phyloP scores from a whole-genome alignment of 495 filamentous ascomycete species.

The Jackrogersella minutella region DNA sequence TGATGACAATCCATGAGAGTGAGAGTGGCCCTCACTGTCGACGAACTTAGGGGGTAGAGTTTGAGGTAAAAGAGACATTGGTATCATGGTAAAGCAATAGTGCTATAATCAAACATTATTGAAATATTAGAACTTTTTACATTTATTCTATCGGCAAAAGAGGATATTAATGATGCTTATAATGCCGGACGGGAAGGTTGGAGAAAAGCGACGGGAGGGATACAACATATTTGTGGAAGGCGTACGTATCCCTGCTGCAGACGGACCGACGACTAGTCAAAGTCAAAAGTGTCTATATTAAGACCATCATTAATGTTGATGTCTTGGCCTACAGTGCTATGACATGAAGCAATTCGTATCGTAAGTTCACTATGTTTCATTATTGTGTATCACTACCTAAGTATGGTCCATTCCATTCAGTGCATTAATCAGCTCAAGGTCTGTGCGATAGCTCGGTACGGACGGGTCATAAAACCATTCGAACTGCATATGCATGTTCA shows the following conservation, averaged over 20 bases:
- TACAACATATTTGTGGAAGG: conserved; percentile 7
- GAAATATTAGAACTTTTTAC: background rate
- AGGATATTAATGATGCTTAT: background rate
- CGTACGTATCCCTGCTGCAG: conserved; percentile 1
- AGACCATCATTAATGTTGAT: background rate
- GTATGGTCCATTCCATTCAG: too few species aligned
- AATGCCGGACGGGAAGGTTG: background rate
- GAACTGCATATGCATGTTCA: too few species aligned
- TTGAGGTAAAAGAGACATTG: background rate
- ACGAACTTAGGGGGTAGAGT: background rate
- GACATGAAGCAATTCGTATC: background rate
- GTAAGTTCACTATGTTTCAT: background rate
- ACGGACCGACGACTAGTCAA: background rate
- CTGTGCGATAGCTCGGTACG: too few species aligned
- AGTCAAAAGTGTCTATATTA: background rate
- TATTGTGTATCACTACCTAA: conserved; percentile 8
- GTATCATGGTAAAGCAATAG: background rate
- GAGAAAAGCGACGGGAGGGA: background rate
- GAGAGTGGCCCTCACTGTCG: background rate
- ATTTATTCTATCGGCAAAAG: background rate
- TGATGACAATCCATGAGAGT: background rate
- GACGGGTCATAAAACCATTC: too few species aligned
- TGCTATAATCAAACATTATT: background rate
- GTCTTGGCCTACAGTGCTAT: background rate
- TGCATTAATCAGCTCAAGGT: too few species aligned